Evolutionary conservation across 169 alveolate genomes (phyloP).

Genomic region (Plasmodium gonderi): DNA sequence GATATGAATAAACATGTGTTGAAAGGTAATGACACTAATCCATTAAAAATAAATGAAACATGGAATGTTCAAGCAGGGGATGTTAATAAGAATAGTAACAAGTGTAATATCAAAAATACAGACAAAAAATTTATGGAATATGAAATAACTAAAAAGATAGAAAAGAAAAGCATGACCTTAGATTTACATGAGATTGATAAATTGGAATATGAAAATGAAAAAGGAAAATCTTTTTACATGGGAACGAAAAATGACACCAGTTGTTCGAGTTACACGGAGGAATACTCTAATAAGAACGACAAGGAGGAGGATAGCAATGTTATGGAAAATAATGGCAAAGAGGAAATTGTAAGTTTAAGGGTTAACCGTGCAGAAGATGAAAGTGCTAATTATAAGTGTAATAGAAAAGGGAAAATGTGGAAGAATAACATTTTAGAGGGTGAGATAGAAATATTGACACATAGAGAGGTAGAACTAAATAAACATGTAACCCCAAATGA

Average conservation of each 20-base stretch:
- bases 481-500: background rate
- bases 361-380: background rate
- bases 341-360: background rate
- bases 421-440: background rate
- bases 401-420: background rate
- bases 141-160: background rate
- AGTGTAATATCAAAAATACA: background rate
- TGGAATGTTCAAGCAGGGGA: background rate
- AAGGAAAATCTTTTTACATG: background rate
- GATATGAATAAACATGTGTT: background rate
- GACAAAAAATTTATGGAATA: background rate
- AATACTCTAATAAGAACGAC: background rate
- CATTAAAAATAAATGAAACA: background rate
- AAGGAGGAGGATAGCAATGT: background rate
- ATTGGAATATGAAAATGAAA: background rate
- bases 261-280: slow-evolving; percentile 1
- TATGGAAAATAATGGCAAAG: background rate
- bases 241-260: slow-evolving; percentile 4
- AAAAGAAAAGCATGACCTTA: background rate
- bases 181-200: slow-evolving; percentile 14
- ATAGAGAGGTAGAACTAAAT: background rate
- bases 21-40: background rate
- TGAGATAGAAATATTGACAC: background rate
- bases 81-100: background rate
- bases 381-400: background rate